These are phyloP conservation scores for Nemania sp. DNA, from an alignment of 2,329 filamentous ascomycete species.

Conservation along the genomic window DNA sequence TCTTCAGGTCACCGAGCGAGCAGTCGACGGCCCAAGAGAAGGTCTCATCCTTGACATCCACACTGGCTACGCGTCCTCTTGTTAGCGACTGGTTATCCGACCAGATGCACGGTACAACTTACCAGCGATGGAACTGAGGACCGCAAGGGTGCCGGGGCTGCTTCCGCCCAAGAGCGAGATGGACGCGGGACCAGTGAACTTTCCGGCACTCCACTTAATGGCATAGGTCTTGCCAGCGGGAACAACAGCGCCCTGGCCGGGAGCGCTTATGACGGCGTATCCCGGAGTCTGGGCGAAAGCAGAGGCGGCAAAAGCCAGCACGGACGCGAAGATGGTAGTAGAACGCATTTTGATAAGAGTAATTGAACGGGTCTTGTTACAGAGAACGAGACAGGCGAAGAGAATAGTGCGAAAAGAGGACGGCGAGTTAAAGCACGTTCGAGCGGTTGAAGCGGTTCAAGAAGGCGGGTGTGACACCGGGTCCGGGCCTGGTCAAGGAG, in stretches of 20 bases:
- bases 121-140: slow-evolving; percentile 54
- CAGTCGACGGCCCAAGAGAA: slow-evolving; percentile 58
- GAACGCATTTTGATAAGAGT: slow-evolving; percentile 57
- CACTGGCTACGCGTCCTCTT: slow-evolving; percentile 44
- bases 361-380: neutral
- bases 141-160: slow-evolving; percentile 47
- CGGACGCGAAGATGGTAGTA: slow-evolving; percentile 51
- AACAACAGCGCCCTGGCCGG: slow-evolving; percentile 50
- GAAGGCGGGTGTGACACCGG: slow-evolving; percentile 6
- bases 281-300: slow-evolving; percentile 57
- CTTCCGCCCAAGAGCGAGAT: slow-evolving; percentile 61
- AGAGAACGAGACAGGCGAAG: neutral
- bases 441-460: neutral
- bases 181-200: slow-evolving; percentile 51
- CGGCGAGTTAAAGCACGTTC: neutral
- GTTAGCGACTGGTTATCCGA: slow-evolving; percentile 27
- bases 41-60: slow-evolving; percentile 50
- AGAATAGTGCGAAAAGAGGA: neutral
- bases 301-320: slow-evolving; percentile 57
- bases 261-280: slow-evolving; percentile 60
- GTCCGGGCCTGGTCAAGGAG: slow-evolving; percentile 21
- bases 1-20: slow-evolving; percentile 49
- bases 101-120: slow-evolving; percentile 40
- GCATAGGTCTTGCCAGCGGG: slow-evolving; percentile 53
- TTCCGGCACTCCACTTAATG: slow-evolving; percentile 55